phyloP scores from a whole-genome alignment of 2,329 filamentous ascomycete genomes.

The Aureobasidium namibiae region DNA sequence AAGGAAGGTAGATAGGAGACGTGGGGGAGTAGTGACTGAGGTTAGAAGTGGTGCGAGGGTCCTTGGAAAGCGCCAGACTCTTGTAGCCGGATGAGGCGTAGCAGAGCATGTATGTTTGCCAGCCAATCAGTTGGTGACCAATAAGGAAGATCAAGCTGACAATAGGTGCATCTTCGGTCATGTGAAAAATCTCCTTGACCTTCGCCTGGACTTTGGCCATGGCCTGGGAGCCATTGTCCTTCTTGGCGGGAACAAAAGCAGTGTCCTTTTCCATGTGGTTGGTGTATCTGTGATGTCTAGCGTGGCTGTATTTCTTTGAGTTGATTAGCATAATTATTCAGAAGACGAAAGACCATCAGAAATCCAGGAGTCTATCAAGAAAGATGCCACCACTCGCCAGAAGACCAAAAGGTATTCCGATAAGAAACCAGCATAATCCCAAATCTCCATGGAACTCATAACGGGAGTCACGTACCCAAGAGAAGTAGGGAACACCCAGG shows the following conservation, averaged over 20 bases:
- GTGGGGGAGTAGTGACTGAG: conserved; percentile 51
- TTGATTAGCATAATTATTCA: background rate
- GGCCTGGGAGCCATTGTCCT: conserved; percentile 11
- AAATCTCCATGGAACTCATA: background rate
- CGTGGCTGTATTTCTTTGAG: conserved; percentile 53
- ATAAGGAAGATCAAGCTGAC: conserved; percentile 17
- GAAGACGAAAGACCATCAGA: background rate
- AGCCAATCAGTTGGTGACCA: conserved; percentile 23
- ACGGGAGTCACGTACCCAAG: conserved; percentile 38
- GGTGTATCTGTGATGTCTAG: conserved; percentile 61
- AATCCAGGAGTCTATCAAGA: background rate
- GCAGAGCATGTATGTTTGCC: conserved; percentile 21
- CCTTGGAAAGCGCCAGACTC: conserved; percentile 15
- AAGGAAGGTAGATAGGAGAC: conserved; percentile 33
- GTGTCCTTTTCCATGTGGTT: conserved; percentile 26
- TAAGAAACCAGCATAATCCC: background rate
- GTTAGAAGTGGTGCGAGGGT: conserved; percentile 52
- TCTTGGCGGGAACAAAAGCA: conserved; percentile 28
- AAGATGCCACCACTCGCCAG: background rate
- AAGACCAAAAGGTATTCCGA: background rate
- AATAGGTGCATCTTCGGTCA: conserved; percentile 23
- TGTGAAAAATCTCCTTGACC: conserved; percentile 15
- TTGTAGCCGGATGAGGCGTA: conserved; percentile 19
- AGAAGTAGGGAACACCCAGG: conserved; percentile 62
- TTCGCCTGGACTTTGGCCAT: conserved; percentile 4